Evolutionary conservation across 805 yeast species (phyloP), one percentile per base, ranked within the genome.

Genomic region (Candida nonsorbophila): DNA sequence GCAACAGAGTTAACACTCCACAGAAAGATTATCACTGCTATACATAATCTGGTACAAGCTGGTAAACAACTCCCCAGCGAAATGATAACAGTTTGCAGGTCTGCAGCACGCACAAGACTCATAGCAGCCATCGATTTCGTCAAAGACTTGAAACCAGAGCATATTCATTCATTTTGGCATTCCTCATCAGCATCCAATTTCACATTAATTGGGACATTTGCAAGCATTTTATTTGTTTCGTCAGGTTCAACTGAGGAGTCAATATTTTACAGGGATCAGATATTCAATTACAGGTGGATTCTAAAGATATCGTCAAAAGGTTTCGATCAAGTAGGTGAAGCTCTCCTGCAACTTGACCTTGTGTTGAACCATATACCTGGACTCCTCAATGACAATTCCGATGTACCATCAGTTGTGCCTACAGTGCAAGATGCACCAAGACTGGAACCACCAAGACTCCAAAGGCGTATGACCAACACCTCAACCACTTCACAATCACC

Each of bases 121-220:
- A 57, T 74, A 6, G 95, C 95, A 0, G 84, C 95, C 1, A 74
- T 84, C 36, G 92, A 83, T 30, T 83, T 85, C 52, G 78, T 84
- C 7, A 62, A 79, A 28, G 80, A 77, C 36, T 65, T 88, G 51
- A 79, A 78, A 42, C 79, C 82, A 7, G 95, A 86, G 42, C 94
- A 86, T 47, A 68, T 85, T 27, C 88, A 79, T 49, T 76, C 94
- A 7, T 87, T 86, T 52, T 88, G 96, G 96, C 92, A 84, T 55
- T 74, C 87, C 2, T 75, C 87, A 2, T 74, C 95, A 0, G 69
- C 92, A 0, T 69, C 82, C 9, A 85, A 84, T 46, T 75, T 88
- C 39, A 77, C 94, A 5, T 56, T 84, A 20, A 84, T 87, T 22
- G 96, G 95, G 2, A 75, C 90, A 0, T 88, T 88, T 66, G 95